These are phyloP conservation scores for Nidula microcarpa DNA, from an alignment of 768 basidiomycete species.

Conservation along the genomic window DNA sequence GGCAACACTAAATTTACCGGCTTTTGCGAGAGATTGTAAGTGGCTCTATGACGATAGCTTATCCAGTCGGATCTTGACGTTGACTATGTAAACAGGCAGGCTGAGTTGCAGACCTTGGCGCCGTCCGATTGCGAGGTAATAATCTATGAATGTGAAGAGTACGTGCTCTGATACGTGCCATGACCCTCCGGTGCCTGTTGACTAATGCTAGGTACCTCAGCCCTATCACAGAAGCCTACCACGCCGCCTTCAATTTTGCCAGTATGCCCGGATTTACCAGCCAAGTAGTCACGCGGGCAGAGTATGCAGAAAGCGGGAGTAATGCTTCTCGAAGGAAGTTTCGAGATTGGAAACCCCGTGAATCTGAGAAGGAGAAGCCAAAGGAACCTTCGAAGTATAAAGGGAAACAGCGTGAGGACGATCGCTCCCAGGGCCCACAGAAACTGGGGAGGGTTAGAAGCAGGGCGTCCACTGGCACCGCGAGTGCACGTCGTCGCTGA, in stretches of 20 bases:
- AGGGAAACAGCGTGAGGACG: conserved; percentile 29
- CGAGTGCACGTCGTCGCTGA: too few relatives aligned
- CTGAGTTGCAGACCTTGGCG: conserved; percentile 76
- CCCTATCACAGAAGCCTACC: conserved; percentile 64
- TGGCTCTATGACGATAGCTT: conserved; percentile 3
- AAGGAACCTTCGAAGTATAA: conserved; percentile 23
- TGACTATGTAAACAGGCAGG: conserved; percentile 41
- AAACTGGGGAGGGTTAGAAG: too few relatives aligned
- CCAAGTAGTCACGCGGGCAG: conserved; percentile 66
- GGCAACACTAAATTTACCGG: conserved; percentile 77
- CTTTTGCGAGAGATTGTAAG: conserved; percentile 76
- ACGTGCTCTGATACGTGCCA: conserved; percentile 24
- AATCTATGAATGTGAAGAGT: conserved; percentile 76
- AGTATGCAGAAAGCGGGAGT: conserved; percentile 84
- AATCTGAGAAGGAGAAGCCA: conserved; percentile 28
- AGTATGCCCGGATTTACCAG: conserved; percentile 45
- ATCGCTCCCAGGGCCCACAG: conserved; percentile 16
- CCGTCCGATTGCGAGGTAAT: conserved; percentile 77
- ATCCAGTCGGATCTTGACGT: conserved; percentile 1
- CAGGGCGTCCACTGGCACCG: too few relatives aligned
- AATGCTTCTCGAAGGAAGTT: conserved; percentile 75
- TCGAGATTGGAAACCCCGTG: conserved; percentile 50
- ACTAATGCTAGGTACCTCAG: conserved; percentile 26
- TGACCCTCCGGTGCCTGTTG: conserved; percentile 4
- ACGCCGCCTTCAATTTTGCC: conserved; percentile 57